Base-by-base conservation (phyloP, 768 basidiomycete species). In the Tubosaeta sp. region DNA sequence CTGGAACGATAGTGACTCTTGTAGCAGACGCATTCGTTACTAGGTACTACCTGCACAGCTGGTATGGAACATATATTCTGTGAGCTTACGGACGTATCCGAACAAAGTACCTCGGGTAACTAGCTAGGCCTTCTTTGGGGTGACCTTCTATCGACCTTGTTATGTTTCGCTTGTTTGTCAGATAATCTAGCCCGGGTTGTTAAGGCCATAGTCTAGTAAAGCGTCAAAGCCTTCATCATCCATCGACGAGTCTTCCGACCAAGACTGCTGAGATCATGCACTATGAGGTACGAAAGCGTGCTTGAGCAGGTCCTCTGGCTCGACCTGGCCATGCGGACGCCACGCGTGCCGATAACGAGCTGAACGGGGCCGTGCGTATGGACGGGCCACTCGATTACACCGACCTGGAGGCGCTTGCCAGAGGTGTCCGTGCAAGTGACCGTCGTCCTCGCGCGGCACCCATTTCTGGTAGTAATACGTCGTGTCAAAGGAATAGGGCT, bases 281-380 rank as follows among this genome's bases (percentile, higher is more conserved):
- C 3, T 22, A 29, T 19, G 3, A 0, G 87, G 86, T 57, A 80
- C 62, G 65, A 85, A 89, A 2, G 71, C 63, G 58, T 88, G 86
- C 52, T 74, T 87, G 31, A 89, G 72, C 2, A 82, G 57, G 42
- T 86, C 82, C 43, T 22, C 22, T 22, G 0, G 68, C 64, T 60
- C 13, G 50, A 51, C 53, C 50, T 68, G 35, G 26, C n/a, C 60
- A 68, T 66, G 27, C 32, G 44, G 17, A 68, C 64, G 19, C 34
- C n/a, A 66, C 33, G 37, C n/a, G n/a, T 22, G 22, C 22, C 22
- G 22, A 22, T n/a, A n/a, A n/a, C 22, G 22, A 70, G 50, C 14
- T 49, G 51, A 0, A 47, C 51, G 12, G 35, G 51, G 8, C 48
- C 57, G 9, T 43, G 32, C 22, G 3, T 22, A 3, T 22, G 22